phyloP scores from a whole-genome alignment of 352 stramenopile genomes.

The Phytopythium kandeliae region DNA sequence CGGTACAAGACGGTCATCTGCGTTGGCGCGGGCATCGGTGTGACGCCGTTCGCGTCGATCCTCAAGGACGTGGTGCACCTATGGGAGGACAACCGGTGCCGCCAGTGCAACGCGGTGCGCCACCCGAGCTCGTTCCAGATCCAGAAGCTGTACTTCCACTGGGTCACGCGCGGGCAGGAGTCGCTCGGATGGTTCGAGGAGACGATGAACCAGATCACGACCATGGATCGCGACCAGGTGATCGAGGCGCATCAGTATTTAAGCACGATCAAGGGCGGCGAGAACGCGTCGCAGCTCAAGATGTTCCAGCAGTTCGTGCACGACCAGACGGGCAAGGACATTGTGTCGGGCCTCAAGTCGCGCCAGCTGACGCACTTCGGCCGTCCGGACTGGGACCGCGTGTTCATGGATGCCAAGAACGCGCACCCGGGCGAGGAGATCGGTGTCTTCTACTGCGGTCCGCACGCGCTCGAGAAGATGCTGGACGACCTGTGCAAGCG shows the following conservation, averaged over 20 bases:
- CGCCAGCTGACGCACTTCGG: conserved; percentile 85
- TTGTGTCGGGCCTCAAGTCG: conserved; percentile 71
- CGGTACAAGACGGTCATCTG: conserved; percentile 75
- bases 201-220: conserved; percentile 82
- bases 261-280: conserved; percentile 68
- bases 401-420: conserved; percentile 46
- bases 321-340: conserved; percentile 64
- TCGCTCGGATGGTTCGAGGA: conserved; percentile 80
- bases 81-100: conserved; percentile 72
- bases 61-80: conserved; percentile 71
- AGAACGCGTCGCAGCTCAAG: conserved; percentile 68
- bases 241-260: conserved; percentile 84
- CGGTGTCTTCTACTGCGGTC: conserved; percentile 86
- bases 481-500: conserved; percentile 63
- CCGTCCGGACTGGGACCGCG: conserved; percentile 78
- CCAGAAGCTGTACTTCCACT: conserved; percentile 87
- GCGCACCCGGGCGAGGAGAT: conserved; percentile 64
- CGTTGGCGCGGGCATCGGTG: conserved; percentile 69
- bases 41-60: conserved; percentile 81
- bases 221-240: conserved; percentile 70
- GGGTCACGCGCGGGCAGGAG: conserved; percentile 74
- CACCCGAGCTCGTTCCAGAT: conserved; percentile 70
- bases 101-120: conserved; percentile 64
- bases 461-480: conserved; percentile 72
- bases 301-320: conserved; percentile 87